phyloP scores from a whole-genome alignment of 805 yeast species.

The Kodamaea kaohsiungensis region DNA sequence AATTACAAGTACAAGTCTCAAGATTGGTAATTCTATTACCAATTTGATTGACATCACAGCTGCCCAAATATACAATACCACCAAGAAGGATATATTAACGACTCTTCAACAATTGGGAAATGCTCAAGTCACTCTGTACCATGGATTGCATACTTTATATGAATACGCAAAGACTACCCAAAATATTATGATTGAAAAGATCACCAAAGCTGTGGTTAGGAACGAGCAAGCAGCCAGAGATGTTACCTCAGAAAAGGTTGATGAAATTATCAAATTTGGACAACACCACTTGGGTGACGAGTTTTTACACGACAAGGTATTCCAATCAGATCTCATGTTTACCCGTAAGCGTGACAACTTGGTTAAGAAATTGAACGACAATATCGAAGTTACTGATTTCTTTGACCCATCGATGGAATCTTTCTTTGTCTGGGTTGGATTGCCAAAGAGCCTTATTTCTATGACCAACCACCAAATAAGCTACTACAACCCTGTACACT shows the following conservation, averaged over 20 bases:
- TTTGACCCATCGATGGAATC: conserved; percentile 74
- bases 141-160: conserved; percentile 63
- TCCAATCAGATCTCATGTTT: conserved; percentile 80
- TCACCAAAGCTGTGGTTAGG: conserved; percentile 60
- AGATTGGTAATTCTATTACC: conserved; percentile 60
- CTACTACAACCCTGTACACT: conserved; percentile 33
- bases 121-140: conserved; percentile 53
- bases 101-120: conserved; percentile 57
- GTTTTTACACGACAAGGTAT: conserved; percentile 57
- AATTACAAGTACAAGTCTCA: conserved; percentile 51
- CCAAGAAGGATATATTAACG: conserved; percentile 52
- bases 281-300: conserved; percentile 62
- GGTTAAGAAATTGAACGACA: conserved; percentile 56
- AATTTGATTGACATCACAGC: conserved; percentile 61
- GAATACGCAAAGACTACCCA: conserved; percentile 74
- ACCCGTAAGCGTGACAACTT: conserved; percentile 66
- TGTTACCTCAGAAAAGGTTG: conserved; percentile 61
- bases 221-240: conserved; percentile 72
- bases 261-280: conserved; percentile 63
- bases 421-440: conserved; percentile 48
- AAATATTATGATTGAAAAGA: conserved; percentile 59
- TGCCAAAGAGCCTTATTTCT: conserved; percentile 31
- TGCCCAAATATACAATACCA: conserved; percentile 57
- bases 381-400: conserved; percentile 69
- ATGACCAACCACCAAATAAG: conserved; percentile 28